Evolutionary conservation across 768 basidiomycete species (phyloP).

Genomic region (Boletus vermiculosoides): DNA sequence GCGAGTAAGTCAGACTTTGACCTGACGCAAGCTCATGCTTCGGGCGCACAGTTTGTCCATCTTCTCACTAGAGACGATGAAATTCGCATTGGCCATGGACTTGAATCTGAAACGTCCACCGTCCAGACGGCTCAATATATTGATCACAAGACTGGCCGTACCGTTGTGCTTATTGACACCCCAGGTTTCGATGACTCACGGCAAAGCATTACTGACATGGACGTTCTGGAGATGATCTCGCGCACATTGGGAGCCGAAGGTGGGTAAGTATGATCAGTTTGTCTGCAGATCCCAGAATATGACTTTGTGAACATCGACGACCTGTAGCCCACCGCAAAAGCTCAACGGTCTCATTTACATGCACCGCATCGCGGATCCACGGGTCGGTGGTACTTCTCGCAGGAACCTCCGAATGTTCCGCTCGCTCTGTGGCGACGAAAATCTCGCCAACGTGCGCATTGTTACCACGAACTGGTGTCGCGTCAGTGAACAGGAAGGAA

Average conservation of each 20-base stretch:
- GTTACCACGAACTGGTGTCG: background rate
- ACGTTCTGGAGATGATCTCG: background rate
- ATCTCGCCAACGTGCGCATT: background rate
- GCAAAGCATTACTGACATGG: background rate
- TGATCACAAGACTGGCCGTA: background rate
- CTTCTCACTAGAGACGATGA: too few species aligned
- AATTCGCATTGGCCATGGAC: too few species aligned
- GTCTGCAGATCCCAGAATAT: background rate
- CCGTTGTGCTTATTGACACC: background rate
- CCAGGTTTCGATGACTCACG: background rate
- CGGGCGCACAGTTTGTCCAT: too few species aligned
- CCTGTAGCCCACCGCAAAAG: background rate
- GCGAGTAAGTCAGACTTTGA: too few species aligned
- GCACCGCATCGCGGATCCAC: background rate
- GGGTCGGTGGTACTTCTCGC: background rate
- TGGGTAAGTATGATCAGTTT: background rate
- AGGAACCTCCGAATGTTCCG: background rate
- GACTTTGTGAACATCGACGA: background rate
- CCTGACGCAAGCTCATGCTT: too few species aligned
- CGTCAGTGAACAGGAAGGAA: background rate
- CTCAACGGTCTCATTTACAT: background rate
- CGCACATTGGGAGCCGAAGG: background rate
- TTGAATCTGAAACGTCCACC: background rate
- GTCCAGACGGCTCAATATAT: background rate
- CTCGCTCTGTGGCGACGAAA: background rate